Evolutionary conservation across 1,139 yeast genomes (phyloP).

Genomic region (Candida tetrigidarum): DNA sequence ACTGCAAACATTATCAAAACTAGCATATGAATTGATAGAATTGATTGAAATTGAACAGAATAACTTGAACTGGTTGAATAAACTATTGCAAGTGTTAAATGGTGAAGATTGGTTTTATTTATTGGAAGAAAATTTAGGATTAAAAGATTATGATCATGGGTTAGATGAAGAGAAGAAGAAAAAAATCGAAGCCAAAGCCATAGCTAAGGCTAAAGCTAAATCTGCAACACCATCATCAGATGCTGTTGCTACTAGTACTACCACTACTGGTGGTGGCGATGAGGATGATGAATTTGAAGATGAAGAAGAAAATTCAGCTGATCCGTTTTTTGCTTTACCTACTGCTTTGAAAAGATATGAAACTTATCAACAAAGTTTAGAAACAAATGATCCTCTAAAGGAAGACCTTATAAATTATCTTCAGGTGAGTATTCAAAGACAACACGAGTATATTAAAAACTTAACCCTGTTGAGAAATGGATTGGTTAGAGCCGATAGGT

Average conservation of each 20-base stretch:
- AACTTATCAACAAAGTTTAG: constrained; percentile 31
- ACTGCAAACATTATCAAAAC: constrained; percentile 49
- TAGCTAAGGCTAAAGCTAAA: no score
- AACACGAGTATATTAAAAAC: constrained; percentile 87
- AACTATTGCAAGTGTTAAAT: constrained; percentile 73
- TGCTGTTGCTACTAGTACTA: no score
- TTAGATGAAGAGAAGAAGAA: constrained; percentile 34
- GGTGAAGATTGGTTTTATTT: constrained; percentile 84
- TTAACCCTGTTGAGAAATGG: constrained; percentile 73
- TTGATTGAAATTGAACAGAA: constrained; percentile 81
- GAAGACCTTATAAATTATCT: constrained; percentile 49
- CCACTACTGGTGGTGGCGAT: no score
- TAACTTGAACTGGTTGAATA: constrained; percentile 69
- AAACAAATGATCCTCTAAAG: constrained; percentile 36
- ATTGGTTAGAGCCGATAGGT: constrained; percentile 74
- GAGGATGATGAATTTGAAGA: constrained; percentile 54
- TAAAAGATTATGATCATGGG: constrained; percentile 74
- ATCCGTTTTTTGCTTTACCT: constrained; percentile 46
- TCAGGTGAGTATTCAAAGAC: constrained; percentile 72
- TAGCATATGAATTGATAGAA: constrained; percentile 76
- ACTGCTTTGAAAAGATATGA: constrained; percentile 41
- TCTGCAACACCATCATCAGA: constrained; percentile 25
- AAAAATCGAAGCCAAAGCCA: constrained; percentile 6
- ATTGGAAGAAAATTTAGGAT: constrained; percentile 63
- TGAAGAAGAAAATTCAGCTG: constrained; percentile 28